Conservation (phyloP, 495 filamentous ascomycete genomes). For the Tuber melanosporum region DNA sequence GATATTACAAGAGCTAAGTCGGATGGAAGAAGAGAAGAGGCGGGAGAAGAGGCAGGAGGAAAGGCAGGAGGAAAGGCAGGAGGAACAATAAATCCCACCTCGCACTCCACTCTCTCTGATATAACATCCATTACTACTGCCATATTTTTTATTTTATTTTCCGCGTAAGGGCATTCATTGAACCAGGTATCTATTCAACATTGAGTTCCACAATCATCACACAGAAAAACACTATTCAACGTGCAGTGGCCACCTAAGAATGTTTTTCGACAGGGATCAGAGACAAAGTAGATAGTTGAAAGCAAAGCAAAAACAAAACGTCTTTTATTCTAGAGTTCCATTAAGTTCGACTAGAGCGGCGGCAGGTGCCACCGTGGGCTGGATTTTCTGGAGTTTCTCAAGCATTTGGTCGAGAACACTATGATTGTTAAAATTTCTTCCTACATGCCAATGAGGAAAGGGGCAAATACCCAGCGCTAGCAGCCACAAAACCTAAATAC, state of each 20-base stretch:
- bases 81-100: conserved; percentile 11
- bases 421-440: conserved; percentile 6
- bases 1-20: conserved; percentile 17
- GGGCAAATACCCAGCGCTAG: conserved; percentile 51
- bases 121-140: conserved; percentile 7
- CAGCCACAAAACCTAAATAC: conserved; percentile 82
- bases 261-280: not conserved
- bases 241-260: conserved; percentile 9
- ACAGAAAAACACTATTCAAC: conserved; percentile 16
- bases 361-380: not conserved
- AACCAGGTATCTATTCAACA: not conserved
- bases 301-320: conserved; percentile 11
- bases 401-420: conserved; percentile 31
- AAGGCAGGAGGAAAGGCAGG: not conserved
- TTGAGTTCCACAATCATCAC: conserved; percentile 3
- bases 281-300: not conserved
- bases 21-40: too few relatives aligned
- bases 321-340: conserved; percentile 9
- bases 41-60: conserved; percentile 5
- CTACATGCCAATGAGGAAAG: not conserved
- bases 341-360: conserved; percentile 8
- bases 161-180: not conserved
- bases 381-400: conserved; percentile 1
- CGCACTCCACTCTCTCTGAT: not conserved
- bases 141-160: conserved; percentile 18